Conservation (phyloP, 140 eudicot genomes). For the Anethum foeniculum region DNA sequence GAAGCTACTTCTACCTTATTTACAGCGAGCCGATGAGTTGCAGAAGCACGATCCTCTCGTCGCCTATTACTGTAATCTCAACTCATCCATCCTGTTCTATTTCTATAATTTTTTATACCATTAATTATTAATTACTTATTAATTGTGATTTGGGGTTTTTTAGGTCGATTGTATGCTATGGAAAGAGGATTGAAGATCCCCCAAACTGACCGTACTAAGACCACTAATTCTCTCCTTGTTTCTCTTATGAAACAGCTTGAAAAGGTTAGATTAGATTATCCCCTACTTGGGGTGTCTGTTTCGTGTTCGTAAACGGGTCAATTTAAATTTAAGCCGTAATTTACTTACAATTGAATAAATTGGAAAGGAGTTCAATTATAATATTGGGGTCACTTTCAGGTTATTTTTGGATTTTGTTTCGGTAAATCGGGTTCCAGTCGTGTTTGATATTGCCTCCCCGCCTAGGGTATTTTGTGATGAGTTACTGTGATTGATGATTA, state of each 20-base stretch:
- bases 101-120: neutral
- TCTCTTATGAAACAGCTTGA: conserved; percentile 93
- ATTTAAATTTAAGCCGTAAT: neutral
- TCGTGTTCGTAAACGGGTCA: neutral
- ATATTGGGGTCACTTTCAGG: neutral
- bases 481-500: no score
- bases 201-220: conserved; percentile 71
- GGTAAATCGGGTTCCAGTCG: no score
- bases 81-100: no score
- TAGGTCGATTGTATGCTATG: conserved; percentile 96
- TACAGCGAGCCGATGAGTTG: conserved; percentile 64
- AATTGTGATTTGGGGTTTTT: neutral
- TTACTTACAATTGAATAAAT: no score
- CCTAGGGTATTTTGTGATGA: no score
- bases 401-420: no score
- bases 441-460: neutral
- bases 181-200: conserved; percentile 95
- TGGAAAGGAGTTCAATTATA: no score
- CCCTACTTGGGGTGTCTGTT: no score
- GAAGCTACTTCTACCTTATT: conserved; percentile 46
- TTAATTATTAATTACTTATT: neutral
- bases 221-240: conserved; percentile 60
- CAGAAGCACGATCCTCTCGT: conserved; percentile 66
- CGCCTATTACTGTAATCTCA: conserved; percentile 49
- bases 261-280: conserved; percentile 40